phyloP scores from a whole-genome alignment of 2,329 filamentous ascomycete species.

The Claviceps sorghi region DNA sequence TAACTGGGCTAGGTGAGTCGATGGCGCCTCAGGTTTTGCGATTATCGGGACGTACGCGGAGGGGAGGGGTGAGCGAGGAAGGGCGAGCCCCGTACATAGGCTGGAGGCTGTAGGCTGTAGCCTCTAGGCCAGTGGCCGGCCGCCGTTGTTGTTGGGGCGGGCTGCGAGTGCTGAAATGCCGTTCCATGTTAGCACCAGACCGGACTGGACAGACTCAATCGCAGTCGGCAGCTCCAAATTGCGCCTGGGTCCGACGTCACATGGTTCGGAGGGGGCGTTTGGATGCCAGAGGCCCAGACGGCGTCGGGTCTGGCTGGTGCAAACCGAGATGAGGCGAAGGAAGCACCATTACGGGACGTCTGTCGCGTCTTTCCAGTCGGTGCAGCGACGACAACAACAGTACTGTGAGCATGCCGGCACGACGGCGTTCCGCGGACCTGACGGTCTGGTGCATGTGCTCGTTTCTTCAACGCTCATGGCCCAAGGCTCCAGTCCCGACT shows the following conservation, averaged over 20 bases:
- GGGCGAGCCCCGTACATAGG: no score
- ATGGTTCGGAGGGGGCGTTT: neutral
- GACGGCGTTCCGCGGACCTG: no score
- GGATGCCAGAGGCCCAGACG: neutral
- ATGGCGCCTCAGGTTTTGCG: conserved; percentile 16
- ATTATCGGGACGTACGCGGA: conserved; percentile 16
- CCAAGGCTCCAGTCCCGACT: no score
- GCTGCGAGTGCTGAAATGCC: neutral
- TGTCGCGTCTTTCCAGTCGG: no score
- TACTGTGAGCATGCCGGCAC: no score
- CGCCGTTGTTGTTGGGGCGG: conserved; percentile 5
- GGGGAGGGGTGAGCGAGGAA: neutral
- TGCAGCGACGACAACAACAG: no score
- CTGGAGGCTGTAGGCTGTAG: neutral
- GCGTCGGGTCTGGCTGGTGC: neutral
- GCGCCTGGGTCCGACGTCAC: neutral
- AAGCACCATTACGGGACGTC: no score
- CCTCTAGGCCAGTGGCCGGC: neutral
- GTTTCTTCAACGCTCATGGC: neutral
- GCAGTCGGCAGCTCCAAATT: neutral
- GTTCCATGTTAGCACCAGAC: neutral
- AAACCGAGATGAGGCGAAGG: no score
- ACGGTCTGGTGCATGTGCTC: no score
- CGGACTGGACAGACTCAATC: neutral
- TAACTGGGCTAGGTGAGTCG: conserved; percentile 12